Evolutionary conservation across 768 basidiomycete species (phyloP).

Genomic region (Termitomyces titanicus): DNA sequence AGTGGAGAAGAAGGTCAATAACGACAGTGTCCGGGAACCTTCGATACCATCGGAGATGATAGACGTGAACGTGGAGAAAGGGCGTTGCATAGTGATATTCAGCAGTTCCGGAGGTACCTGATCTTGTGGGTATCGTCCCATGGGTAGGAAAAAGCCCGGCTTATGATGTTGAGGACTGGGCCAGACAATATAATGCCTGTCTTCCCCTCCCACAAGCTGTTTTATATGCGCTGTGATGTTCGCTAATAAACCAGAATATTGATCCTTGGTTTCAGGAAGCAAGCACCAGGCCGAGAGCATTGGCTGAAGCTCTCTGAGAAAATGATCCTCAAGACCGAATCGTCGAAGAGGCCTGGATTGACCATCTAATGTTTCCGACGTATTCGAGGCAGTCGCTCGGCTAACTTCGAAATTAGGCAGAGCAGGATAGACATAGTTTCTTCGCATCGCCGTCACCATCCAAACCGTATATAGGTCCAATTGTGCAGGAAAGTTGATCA

Average conservation of each 20-base stretch:
- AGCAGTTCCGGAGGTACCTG: not conserved
- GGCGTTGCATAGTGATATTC: not conserved
- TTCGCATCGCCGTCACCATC: not conserved
- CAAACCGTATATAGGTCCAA: not conserved
- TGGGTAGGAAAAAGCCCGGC: constrained; percentile 1
- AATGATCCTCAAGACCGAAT: not conserved
- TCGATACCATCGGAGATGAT: constrained; percentile 1
- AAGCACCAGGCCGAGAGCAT: not conserved
- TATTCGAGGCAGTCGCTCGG: not conserved
- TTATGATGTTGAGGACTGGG: constrained; percentile 1
- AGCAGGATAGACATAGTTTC: not conserved
- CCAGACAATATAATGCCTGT: not conserved
- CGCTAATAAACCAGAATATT: not conserved
- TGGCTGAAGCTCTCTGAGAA: constrained; percentile 2
- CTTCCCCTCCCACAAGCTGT: not conserved
- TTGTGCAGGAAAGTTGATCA: not conserved
- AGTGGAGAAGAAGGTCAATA: constrained; percentile 1
- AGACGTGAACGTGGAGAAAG: not conserved
- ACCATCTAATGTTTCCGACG: not conserved
- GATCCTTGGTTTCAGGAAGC: not conserved
- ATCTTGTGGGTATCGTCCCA: not conserved
- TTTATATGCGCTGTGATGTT: not conserved
- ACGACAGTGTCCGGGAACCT: not conserved
- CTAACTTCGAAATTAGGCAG: not conserved
- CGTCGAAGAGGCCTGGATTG: constrained; percentile 1